Percentiles rank a stretch among this genome's conserved stretches.
Conservation (phyloP, 2,329 filamentous ascomycete species). For the Colletotrichum eremochloae region DNA sequence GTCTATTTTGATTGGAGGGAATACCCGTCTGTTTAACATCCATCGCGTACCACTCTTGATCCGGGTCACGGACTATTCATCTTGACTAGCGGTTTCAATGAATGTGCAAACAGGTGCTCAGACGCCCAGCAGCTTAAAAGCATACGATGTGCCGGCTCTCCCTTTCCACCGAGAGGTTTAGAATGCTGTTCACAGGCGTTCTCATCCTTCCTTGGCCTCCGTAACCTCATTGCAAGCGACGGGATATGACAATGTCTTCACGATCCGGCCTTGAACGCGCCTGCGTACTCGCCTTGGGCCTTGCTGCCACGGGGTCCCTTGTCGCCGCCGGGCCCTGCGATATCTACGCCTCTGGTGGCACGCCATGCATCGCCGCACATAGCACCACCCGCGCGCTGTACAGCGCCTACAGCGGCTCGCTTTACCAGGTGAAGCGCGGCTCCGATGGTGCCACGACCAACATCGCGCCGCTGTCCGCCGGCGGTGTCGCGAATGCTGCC, state of each 20-base stretch:
- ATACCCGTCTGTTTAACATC: background rate
- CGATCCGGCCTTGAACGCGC: constrained; percentile 7
- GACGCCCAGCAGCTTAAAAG: background rate
- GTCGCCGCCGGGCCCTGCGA: constrained; percentile 71
- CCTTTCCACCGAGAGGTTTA: too few species aligned
- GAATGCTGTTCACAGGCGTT: background rate
- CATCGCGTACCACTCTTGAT: background rate
- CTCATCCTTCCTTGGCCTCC: background rate
- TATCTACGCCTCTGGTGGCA: constrained; percentile 69
- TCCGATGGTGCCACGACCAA: constrained; percentile 63
- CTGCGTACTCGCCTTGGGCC: constrained; percentile 46
- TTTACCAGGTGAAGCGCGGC: constrained; percentile 72
- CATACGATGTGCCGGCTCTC: background rate
- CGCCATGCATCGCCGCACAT: constrained; percentile 75
- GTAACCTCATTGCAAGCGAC: background rate
- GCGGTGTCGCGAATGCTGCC: constrained; percentile 72
- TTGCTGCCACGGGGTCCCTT: constrained; percentile 54
- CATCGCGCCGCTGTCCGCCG: constrained; percentile 66
- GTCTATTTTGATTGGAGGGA: constrained; percentile 24
- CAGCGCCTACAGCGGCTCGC: constrained; percentile 62
- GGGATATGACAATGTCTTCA: constrained; percentile 16
- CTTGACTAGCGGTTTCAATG: background rate
- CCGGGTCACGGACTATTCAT: background rate
- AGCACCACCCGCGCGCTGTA: constrained; percentile 75
- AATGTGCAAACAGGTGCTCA: background rate